A percentile compares a stretch with the other conserved stretches of the same genome.
Conservation (phyloP, 768 basidiomycete genomes). For the Daedaleopsis nitida region DNA sequence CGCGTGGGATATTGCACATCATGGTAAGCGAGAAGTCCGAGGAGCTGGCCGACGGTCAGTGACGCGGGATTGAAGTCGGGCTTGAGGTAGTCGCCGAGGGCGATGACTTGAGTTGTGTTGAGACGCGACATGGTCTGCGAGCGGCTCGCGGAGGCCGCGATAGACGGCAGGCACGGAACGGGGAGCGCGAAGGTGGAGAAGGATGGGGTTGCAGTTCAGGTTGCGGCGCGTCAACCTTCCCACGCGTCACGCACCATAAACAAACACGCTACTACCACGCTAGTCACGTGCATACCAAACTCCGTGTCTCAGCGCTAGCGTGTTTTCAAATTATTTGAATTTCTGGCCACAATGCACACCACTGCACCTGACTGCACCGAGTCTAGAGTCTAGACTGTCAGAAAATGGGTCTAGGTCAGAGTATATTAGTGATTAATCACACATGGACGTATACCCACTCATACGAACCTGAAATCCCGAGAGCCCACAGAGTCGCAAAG, state of each 20-base stretch:
- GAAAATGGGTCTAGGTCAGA: too few relatives aligned
- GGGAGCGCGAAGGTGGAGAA: slow-evolving; percentile 2
- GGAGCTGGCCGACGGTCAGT: slow-evolving; percentile 80
- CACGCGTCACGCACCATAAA: slow-evolving; percentile 21
- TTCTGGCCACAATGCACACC: too few relatives aligned
- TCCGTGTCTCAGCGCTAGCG: background rate
- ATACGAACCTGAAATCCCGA: too few relatives aligned
- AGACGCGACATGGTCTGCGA: slow-evolving; percentile 63
- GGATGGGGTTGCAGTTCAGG: slow-evolving; percentile 26
- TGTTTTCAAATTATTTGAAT: too few relatives aligned
- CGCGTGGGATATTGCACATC: slow-evolving; percentile 73
- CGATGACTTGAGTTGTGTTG: slow-evolving; percentile 78
- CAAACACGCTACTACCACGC: slow-evolving; percentile 12
- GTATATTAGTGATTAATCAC: too few relatives aligned
- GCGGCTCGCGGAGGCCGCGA: slow-evolving; percentile 20
- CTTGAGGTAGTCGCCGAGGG: slow-evolving; percentile 75
- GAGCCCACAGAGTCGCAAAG: too few relatives aligned
- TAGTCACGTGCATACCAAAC: slow-evolving; percentile 6
- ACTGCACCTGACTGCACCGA: too few relatives aligned
- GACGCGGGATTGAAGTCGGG: slow-evolving; percentile 72
- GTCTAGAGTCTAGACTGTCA: too few relatives aligned
- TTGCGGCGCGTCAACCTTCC: slow-evolving; percentile 25
- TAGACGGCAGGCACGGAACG: slow-evolving; percentile 10
- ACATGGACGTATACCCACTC: too few relatives aligned
- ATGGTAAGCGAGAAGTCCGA: slow-evolving; percentile 78